Evolutionary conservation across 805 yeast species (phyloP).

Genomic region (Wickerhamiella lipophila): DNA sequence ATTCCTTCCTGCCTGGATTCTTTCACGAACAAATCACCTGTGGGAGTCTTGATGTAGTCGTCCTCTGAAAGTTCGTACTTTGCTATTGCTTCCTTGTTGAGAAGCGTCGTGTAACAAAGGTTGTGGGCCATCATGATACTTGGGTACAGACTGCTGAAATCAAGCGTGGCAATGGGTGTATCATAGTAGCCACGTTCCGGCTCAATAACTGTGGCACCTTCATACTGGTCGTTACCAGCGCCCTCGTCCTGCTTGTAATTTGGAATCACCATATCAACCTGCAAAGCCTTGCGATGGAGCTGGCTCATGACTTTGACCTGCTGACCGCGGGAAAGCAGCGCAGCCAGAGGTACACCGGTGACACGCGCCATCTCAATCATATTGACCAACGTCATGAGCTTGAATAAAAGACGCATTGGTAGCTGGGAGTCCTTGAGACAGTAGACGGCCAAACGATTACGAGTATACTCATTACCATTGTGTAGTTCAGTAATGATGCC

Average conservation of each 20-base stretch:
- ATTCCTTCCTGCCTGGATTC: constrained; percentile 61
- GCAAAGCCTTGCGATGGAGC: constrained; percentile 80
- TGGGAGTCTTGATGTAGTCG: constrained; percentile 81
- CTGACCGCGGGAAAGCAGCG: constrained; percentile 81
- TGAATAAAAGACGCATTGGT: constrained; percentile 78
- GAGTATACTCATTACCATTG: constrained; percentile 81
- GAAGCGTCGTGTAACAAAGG: constrained; percentile 81
- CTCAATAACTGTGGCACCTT: constrained; percentile 98
- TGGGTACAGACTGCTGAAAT: constrained; percentile 94
- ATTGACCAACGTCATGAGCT: constrained; percentile 89
- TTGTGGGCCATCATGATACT: constrained; percentile 99
- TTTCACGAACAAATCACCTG: constrained; percentile 82
- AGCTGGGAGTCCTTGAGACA: constrained; percentile 93
- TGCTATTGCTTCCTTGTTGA: constrained; percentile 50
- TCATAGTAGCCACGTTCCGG: constrained; percentile 93
- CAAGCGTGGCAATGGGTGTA: constrained; percentile 93
- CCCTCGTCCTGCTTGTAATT: constrained; percentile 71
- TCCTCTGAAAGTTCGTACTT: constrained; percentile 50
- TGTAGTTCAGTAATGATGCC: constrained; percentile 91
- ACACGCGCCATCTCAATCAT: constrained; percentile 99
- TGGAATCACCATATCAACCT: constrained; percentile 79
- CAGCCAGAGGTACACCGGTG: constrained; percentile 95
- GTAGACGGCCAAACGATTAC: constrained; percentile 91
- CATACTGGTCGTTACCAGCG: constrained; percentile 77
- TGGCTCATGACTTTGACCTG: constrained; percentile 96